Evolutionary conservation across 2,329 filamentous ascomycete species (phyloP), one percentile per base, ranked within the genome.

Genomic region (Aspergillus fischeri): DNA sequence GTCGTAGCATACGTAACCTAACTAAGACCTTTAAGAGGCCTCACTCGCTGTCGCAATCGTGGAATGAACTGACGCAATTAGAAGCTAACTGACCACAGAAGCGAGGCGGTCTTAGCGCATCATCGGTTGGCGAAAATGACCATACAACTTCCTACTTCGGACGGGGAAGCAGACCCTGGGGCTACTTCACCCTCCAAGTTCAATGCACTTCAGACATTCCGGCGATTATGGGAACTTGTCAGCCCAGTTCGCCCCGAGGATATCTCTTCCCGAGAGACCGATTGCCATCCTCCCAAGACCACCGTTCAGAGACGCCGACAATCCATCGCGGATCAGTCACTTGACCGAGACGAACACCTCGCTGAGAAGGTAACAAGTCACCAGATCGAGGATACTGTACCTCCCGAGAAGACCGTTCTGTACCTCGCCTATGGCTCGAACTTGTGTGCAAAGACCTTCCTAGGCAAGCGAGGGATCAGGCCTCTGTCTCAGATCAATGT

Each of bases 401-500:
- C 55, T 21, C 41, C 60, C n/a, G 60, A 69, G 38, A 60, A 78
- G 42, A 89, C 88, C 1, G 80, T 92, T 27, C 82, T 92, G 52
- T 93, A 93, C 72, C 84, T 93, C 24, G 93, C 92, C 10, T 97
- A 97, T 71, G 94, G 93, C 64, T 96, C 92, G 53, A 97, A 97
- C 72, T 83, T 97, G 60, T 86, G 83, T 59, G 85, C 87, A 14
- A 79, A 91, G 71, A 95, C 90, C 0, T 97, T 97, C 73, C 81
- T 87, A 50, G 90, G 89, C 57, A 79, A 75, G 58, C 87, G 93
- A 53, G 88, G 88, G 59, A 93, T 97, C 75, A 84, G 83, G 27
- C 94, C 94, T 0, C 67, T 97, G 14, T 91, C 90, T 42, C 84
- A 89, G 61, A 77, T 92, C 68, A 92, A 92, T 68, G 93, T 96